Evolutionary conservation across 75 land plant genomes (phyloP), one percentile per base, ranked within the genome.

Genomic region (Gnetum montanum): DNA sequence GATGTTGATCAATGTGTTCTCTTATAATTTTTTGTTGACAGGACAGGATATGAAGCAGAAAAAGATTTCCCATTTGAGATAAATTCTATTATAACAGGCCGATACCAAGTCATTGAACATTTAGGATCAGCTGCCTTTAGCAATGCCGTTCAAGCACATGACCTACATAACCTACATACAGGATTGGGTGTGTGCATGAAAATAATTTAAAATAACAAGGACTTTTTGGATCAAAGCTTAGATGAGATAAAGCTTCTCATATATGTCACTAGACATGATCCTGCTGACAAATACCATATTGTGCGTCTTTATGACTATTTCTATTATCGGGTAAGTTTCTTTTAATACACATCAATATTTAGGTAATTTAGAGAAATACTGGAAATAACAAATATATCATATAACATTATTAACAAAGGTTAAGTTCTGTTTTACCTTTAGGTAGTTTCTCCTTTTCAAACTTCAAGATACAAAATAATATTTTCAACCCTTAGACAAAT

Each of bases 41-140:
- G 99, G 79, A 94, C 99, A 46, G 99, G 99, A 34, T 94, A 89
- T 72, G 99, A 94, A 60, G 96, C 83, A 61, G 88, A 81, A 50
- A 94, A 90, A 61, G 91, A 94, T 54, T 54, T 94, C 46, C 75
- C 80, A n/a, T 72, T 94, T 59, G 69, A 79, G 36, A 33, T 94
- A 26, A 86, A 86, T 53, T 71, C 83, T 28, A 69, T 95, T 19
- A 72, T 95, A 58, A 96, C 99, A 7, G 88, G 99, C 10, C 78
- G 99, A 58, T 95, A 95, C 54, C 78, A 74, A 70, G 75, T 95
- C 6, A 86, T 86, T 16, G 97, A 95, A 60, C 90, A 83, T 60
- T 63, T 95, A 13, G 99, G 99, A n/a, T 90, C 99, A 33, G 99
- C 99, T 63, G 96, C 99, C 48, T 95, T 95, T 57, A 95, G 99